Percentiles rank a stretch among this genome's conserved stretches.
Evolutionary conservation across 768 basidiomycete genomes (phyloP).

Genomic region (Panaeolus cyanescens): DNA sequence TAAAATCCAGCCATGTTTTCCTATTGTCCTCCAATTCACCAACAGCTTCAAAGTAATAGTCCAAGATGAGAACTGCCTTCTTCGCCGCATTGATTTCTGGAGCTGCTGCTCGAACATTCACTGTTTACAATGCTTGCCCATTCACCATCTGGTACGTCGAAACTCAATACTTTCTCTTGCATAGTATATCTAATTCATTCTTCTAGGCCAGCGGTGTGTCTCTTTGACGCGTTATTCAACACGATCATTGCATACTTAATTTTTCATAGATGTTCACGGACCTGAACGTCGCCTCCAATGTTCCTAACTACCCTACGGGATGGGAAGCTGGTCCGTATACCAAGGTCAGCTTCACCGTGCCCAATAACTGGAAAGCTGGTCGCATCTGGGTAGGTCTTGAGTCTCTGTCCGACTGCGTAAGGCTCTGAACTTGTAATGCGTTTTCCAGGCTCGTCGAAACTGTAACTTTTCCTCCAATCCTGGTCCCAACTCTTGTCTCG

Average conservation of each 20-base stretch:
- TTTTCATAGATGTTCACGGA: constrained; percentile 60
- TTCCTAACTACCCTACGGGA: constrained; percentile 46
- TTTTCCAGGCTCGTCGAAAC: constrained; percentile 56
- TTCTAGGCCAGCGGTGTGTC: constrained; percentile 39
- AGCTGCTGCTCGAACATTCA: constrained; percentile 56
- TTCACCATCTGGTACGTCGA: constrained; percentile 67
- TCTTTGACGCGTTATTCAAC: not conserved
- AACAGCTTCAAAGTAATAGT: not conserved
- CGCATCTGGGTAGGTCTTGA: constrained; percentile 48
- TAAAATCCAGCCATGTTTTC: not conserved
- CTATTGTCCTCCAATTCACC: not conserved
- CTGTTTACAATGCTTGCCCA: constrained; percentile 61
- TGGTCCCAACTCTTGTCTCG: constrained; percentile 60
- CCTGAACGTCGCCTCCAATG: constrained; percentile 46
- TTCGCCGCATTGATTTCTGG: constrained; percentile 30
- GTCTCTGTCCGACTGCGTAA: not conserved
- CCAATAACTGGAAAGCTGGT: constrained; percentile 65
- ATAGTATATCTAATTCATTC: not conserved
- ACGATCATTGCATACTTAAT: not conserved
- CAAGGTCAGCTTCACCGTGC: constrained; percentile 52
- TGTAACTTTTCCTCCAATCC: constrained; percentile 60
- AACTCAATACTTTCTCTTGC: not conserved
- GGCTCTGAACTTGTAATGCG: not conserved
- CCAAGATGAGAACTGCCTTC: constrained; percentile 29
- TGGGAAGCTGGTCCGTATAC: constrained; percentile 42